Percentiles rank a stretch among this genome's conserved stretches.
These are phyloP conservation scores for Saitoella complicata DNA, from an alignment of 805 yeast genomes.

Conservation along the genomic window DNA sequence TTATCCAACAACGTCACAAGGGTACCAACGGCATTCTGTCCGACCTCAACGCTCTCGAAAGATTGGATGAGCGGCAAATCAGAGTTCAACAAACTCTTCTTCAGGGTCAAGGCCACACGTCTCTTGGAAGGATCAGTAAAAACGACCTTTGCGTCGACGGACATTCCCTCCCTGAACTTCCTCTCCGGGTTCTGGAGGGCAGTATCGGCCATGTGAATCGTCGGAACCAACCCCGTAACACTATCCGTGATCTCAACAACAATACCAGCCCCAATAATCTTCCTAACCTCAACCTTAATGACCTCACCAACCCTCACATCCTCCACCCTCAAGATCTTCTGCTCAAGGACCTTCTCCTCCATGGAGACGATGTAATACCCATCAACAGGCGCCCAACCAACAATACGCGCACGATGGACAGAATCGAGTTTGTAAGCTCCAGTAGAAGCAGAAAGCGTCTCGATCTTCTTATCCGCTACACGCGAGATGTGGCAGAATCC, in stretches of 20 bases:
- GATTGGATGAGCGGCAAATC: constrained; percentile 19
- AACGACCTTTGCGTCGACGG: constrained; percentile 60
- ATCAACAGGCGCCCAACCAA: constrained; percentile 55
- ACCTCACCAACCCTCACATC: constrained; percentile 68
- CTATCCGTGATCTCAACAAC: constrained; percentile 44
- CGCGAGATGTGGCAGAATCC: constrained; percentile 76
- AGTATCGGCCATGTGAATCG: constrained; percentile 67
- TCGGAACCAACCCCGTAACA: constrained; percentile 59
- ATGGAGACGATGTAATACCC: constrained; percentile 50
- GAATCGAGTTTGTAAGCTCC: constrained; percentile 41
- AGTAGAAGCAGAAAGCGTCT: constrained; percentile 17
- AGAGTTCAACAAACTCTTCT: constrained; percentile 60
- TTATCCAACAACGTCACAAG: constrained; percentile 51
- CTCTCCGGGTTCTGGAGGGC: constrained; percentile 79
- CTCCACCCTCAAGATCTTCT: constrained; percentile 46
- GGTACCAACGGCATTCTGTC: constrained; percentile 48
- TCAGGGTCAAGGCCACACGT: constrained; percentile 50
- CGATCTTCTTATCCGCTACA: constrained; percentile 27
- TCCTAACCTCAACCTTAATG: constrained; percentile 35
- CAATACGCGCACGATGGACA: constrained; percentile 56
- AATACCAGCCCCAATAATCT: constrained; percentile 52
- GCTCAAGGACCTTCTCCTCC: constrained; percentile 45
- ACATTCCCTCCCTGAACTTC: constrained; percentile 72
- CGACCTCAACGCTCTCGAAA: constrained; percentile 40
- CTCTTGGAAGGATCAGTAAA: constrained; percentile 29